These are phyloP conservation scores for Diplodia mutila DNA, from an alignment of 2,329 filamentous ascomycete genomes.

Conservation along the genomic window DNA sequence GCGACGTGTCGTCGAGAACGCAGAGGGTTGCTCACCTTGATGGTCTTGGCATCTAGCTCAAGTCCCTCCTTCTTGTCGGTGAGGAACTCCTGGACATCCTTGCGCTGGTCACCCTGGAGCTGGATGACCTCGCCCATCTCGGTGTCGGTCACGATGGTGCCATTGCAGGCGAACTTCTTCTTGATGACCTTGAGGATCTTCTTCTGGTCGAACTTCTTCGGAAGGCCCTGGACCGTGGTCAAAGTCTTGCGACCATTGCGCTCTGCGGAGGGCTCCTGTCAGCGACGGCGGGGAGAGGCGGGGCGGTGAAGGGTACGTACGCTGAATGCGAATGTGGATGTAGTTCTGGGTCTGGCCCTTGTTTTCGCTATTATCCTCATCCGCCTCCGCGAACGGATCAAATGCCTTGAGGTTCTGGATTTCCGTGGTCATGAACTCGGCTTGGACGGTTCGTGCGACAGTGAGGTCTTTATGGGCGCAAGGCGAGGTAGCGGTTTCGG, in stretches of 20 bases:
- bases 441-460: conserved; percentile 4
- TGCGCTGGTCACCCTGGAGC: conserved; percentile 98
- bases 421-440: conserved; percentile 25
- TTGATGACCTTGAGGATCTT: conserved; percentile 99
- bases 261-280: conserved; percentile 64
- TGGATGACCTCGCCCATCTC: conserved; percentile 99
- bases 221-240: conserved; percentile 98
- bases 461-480: not conserved
- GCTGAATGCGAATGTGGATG: conserved; percentile 99
- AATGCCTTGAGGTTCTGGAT: conserved; percentile 43
- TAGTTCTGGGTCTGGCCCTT: conserved; percentile 91
- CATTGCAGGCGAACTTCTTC: conserved; percentile 99
- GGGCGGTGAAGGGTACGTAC: conserved; percentile 60
- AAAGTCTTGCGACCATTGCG: conserved; percentile 99
- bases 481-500: not conserved
- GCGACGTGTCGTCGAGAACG: not conserved
- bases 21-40: conserved; percentile 70
- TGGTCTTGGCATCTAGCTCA: conserved; percentile 92
- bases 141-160: conserved; percentile 93
- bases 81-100: conserved; percentile 97
- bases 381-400: conserved; percentile 99
- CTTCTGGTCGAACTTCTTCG: conserved; percentile 99
- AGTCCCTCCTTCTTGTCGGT: conserved; percentile 94
- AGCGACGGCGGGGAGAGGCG: conserved; percentile 37
- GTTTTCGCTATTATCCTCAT: conserved; percentile 96